phyloP scores from a whole-genome alignment of 305 asterid species.

The Rubia peregrina region DNA sequence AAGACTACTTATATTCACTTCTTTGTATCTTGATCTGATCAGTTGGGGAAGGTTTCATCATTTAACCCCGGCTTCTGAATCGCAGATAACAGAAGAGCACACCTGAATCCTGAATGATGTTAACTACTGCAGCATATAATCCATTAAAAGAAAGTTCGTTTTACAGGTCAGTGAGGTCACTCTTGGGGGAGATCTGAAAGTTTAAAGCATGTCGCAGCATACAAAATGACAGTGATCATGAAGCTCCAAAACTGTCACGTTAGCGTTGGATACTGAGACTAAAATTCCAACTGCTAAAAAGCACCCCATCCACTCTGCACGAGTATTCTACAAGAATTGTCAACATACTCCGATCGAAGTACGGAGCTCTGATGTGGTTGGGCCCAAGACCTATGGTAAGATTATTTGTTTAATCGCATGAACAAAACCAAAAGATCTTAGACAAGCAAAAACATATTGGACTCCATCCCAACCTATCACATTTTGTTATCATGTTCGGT shows the following conservation, averaged over 20 bases:
- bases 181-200: not conserved
- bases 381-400: conserved; percentile 11
- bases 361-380: not conserved
- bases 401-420: not conserved
- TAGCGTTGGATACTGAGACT: not conserved
- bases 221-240: not conserved
- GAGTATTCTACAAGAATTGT: not conserved
- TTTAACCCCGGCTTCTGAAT: not conserved
- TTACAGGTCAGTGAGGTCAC: conserved; percentile 13
- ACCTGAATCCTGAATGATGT: not conserved
- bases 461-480: not conserved
- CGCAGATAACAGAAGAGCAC: conserved; percentile 2
- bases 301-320: conserved; percentile 1
- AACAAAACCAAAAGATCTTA: not conserved
- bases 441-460: not conserved
- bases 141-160: conserved; percentile 19
- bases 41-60: not conserved
- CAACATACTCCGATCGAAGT: not conserved
- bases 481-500: not conserved
- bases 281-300: conserved; percentile 1
- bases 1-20: not conserved
- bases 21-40: not conserved
- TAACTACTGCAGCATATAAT: conserved; percentile 5
- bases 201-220: not conserved
- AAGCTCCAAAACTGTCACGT: not conserved